phyloP scores from a whole-genome alignment of 2,329 filamentous ascomycete species.

The Drechmeria coniospora region DNA sequence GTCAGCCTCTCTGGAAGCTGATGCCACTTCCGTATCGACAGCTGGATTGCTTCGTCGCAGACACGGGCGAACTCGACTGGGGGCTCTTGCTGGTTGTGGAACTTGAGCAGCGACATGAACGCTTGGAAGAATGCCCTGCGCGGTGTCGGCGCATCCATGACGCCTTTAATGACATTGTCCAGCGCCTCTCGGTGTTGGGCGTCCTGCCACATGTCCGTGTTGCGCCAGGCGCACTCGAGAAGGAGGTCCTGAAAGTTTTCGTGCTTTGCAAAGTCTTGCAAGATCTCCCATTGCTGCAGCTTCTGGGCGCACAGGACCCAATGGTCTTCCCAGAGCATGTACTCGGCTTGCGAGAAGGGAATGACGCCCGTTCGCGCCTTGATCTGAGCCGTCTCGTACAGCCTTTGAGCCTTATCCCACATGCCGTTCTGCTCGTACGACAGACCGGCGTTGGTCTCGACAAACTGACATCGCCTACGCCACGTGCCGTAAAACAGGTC shows the following conservation, averaged over 20 bases:
- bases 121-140: conserved; percentile 93
- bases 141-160: conserved; percentile 93
- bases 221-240: conserved; percentile 88
- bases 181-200: conserved; percentile 76
- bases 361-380: conserved; percentile 93
- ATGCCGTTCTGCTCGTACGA: conserved; percentile 98
- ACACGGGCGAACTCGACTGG: conserved; percentile 70
- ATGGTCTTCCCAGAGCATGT: conserved; percentile 99
- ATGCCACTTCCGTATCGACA: conserved; percentile 97
- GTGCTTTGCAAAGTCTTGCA: conserved; percentile 95
- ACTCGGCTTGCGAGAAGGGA: conserved; percentile 90
- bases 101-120: conserved; percentile 91
- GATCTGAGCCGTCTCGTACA: conserved; percentile 93
- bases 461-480: conserved; percentile 86
- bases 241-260: conserved; percentile 97
- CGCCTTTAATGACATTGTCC: conserved; percentile 86
- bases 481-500: conserved; percentile 97
- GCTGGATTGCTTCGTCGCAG: conserved; percentile 91
- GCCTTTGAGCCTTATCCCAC: conserved; percentile 96
- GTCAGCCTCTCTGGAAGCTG: conserved; percentile 90
- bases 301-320: conserved; percentile 98
- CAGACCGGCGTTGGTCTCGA: conserved; percentile 91
- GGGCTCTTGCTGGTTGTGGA: conserved; percentile 76
- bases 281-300: conserved; percentile 95
- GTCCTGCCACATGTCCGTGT: conserved; percentile 87